Evolutionary conservation across 495 filamentous ascomycete species (phyloP).

Genomic region (Neurospora sp.): DNA sequence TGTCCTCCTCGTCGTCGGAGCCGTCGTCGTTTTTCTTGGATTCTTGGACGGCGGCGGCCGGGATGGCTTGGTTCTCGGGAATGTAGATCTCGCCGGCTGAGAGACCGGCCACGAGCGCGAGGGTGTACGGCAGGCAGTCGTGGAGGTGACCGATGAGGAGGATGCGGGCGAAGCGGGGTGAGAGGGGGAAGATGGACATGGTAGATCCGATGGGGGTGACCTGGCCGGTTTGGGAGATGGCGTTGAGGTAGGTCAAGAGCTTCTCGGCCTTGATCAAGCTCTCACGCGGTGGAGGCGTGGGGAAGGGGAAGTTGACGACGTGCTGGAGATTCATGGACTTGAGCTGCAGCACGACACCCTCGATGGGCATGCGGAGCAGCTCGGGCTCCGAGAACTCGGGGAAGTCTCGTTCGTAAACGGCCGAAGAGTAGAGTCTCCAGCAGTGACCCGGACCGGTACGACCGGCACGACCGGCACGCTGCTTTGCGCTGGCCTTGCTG

Average conservation of each 20-base stretch:
- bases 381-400: constrained; percentile 78
- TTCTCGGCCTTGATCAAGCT: constrained; percentile 80
- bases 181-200: constrained; percentile 80
- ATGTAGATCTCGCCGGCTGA: constrained; percentile 85
- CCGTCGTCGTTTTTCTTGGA: constrained; percentile 9
- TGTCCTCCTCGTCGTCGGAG: constrained; percentile 12
- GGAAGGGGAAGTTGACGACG: constrained; percentile 95
- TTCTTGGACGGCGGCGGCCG: constrained; percentile 27
- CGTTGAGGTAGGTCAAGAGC: constrained; percentile 64
- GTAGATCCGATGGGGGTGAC: constrained; percentile 67
- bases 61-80: constrained; percentile 68
- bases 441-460: constrained; percentile 95
- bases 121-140: constrained; percentile 73
- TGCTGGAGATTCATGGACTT: constrained; percentile 91
- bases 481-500: constrained; percentile 90
- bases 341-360: constrained; percentile 85
- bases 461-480: constrained; percentile 89
- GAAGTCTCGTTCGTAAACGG: constrained; percentile 89
- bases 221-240: constrained; percentile 55
- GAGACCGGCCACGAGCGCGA: constrained; percentile 79
- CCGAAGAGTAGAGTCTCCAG: constrained; percentile 87
- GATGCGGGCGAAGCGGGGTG: constrained; percentile 85
- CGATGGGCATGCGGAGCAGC: constrained; percentile 84
- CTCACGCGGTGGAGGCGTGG: constrained; percentile 74
- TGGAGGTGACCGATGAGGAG: constrained; percentile 77